Conservation (phyloP, 306 rosid genomes). For the Fagus crenata region DNA sequence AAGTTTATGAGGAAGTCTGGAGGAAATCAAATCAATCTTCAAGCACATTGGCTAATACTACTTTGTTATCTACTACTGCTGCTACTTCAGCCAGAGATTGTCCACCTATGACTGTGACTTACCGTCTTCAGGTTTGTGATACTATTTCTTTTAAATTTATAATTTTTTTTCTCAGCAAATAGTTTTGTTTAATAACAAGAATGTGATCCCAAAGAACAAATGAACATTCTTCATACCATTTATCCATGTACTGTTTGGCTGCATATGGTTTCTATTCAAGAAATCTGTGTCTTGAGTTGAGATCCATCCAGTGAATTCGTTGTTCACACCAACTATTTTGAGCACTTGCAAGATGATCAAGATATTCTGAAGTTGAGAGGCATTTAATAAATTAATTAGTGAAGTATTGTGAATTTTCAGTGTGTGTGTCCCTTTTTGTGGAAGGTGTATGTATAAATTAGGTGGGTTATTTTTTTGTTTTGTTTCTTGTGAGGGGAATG, state of each 20-base stretch:
- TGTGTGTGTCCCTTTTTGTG: neutral
- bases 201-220: neutral
- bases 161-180: too few species aligned
- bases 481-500: neutral
- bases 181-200: neutral
- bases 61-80: conserved; percentile 60
- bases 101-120: conserved; percentile 95
- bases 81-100: conserved; percentile 71
- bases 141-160: neutral
- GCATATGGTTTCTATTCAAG: neutral
- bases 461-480: neutral
- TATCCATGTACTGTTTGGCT: neutral
- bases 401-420: neutral
- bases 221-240: neutral
- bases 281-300: neutral
- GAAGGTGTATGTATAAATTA: neutral
- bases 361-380: neutral
- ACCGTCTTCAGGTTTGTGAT: conserved; percentile 90
- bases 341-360: neutral
- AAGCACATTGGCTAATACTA: conserved; percentile 51
- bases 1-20: conserved; percentile 96
- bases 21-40: conserved; percentile 88
- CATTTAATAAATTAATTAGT: neutral
- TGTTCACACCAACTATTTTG: neutral
- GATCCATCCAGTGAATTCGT: conserved; percentile 1